Evolutionary conservation across 495 filamentous ascomycete species (phyloP), one percentile per base, ranked within the genome.

Genomic region (Endocarpon pusillum): DNA sequence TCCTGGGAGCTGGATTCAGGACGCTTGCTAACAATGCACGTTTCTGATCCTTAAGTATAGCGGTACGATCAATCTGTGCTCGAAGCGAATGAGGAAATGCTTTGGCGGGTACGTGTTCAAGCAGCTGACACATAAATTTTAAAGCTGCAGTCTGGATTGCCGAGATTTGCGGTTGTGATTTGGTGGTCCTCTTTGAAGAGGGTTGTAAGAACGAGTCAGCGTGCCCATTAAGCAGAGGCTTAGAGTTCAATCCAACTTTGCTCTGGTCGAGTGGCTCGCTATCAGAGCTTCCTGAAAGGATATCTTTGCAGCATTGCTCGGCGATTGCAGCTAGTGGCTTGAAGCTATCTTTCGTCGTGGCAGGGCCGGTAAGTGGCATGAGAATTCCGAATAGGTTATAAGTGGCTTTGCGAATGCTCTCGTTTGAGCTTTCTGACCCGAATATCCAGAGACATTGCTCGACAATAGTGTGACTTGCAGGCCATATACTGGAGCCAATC

Each of bases 21-120:
- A 83, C 71, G 50, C 81, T 84, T 19, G 83, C 76, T 9, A 84
- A 46, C 66, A 92, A 77, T 8, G 75, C 73, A 18, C 67, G 48
- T 52, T 71, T 75, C 42, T 74, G 63, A 24, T 63, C 55, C 14
- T 58, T 65, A 22, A 92, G 49, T 34, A 92, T 76, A 23, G 81
- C 75, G 1, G 80, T 80, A 27, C 73, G 74, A 47, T 93, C 81
- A 41, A 92, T 69, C 28, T 76, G 65, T 10, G 71, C 62, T 30
- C 85, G 72, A 8, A 79, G 31, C 3, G 75, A 67, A 2, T 68
- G 61, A 10, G 72, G 61, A 16, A 91, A 47, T 44, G 68, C 55
- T 23, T 70, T 55, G 11, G 73, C 61, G 1, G 78, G 70, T 1
- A 83, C 44, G 39, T 64, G 66, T 16, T 60, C 57, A 28, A 87